Conservation (phyloP, 2,329 filamentous ascomycete species). For the Lasiodiplodia sp. region DNA sequence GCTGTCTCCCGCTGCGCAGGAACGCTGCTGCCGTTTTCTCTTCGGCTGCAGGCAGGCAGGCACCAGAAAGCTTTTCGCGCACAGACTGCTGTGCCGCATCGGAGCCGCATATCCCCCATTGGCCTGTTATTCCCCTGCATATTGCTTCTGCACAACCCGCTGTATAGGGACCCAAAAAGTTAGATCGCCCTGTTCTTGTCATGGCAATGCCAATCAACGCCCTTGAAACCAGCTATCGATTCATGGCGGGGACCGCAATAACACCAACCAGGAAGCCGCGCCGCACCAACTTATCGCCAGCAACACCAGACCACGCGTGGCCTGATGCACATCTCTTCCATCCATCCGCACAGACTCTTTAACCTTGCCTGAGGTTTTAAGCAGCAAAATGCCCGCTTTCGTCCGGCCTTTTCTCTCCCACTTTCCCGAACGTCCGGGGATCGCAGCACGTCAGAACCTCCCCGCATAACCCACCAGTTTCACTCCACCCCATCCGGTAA, state of each 20-base stretch:
- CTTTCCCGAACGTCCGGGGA: background rate
- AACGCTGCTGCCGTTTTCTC: too few relatives aligned
- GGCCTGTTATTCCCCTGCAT: background rate
- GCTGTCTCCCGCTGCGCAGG: background rate
- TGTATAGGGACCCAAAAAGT: background rate
- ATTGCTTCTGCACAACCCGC: background rate
- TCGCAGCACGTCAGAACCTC: background rate
- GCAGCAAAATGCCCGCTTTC: background rate
- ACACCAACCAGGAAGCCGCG: background rate
- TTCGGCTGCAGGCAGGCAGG: too few relatives aligned
- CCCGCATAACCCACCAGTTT: background rate
- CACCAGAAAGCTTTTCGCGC: background rate
- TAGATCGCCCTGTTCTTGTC: background rate
- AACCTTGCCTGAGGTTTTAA: background rate
- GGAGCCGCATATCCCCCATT: background rate
- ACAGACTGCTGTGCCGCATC: conserved; percentile 6
- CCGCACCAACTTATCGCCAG: background rate
- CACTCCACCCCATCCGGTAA: background rate
- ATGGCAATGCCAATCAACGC: conserved; percentile 4
- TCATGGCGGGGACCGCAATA: background rate
- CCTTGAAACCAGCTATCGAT: conserved; percentile 4
- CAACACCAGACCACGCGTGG: conserved; percentile 2
- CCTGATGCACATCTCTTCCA: background rate
- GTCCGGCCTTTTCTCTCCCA: background rate
- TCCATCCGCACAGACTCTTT: background rate